Conservation (phyloP, 192 early-diverging fungal species). For the Coemansia sp. region DNA sequence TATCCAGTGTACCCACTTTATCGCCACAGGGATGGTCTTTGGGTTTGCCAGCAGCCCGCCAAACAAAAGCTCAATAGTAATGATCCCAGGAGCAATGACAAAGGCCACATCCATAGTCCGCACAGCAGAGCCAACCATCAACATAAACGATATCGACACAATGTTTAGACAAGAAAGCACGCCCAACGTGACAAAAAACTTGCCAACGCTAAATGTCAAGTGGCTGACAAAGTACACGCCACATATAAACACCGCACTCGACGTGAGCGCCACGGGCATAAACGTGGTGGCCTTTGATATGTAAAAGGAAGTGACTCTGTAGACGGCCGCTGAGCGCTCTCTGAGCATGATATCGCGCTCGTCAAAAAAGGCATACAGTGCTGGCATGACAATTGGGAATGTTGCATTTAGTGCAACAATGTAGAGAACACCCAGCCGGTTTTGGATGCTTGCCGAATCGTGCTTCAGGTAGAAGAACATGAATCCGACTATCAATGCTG, state of each 20-base stretch:
- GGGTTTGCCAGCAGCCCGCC: constrained; percentile 51
- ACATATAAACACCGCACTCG: constrained; percentile 29
- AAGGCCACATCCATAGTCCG: constrained; percentile 38
- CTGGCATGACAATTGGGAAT: constrained; percentile 61
- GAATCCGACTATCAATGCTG: constrained; percentile 55
- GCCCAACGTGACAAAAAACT: constrained; percentile 41
- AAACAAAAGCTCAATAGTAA: constrained; percentile 48
- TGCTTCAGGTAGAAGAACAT: constrained; percentile 56
- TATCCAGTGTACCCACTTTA: constrained; percentile 53
- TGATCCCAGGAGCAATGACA: constrained; percentile 39
- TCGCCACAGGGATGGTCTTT: constrained; percentile 35
- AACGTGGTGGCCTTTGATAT: constrained; percentile 61
- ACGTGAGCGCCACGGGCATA: constrained; percentile 37
- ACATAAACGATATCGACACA: constrained; percentile 42
- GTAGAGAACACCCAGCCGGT: constrained; percentile 49
- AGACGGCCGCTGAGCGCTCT: constrained; percentile 62
- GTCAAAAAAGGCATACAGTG: constrained; percentile 31
- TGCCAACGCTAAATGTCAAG: constrained; percentile 24
- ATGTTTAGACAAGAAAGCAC: constrained; percentile 40
- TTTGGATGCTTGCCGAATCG: constrained; percentile 48
- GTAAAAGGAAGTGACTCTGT: constrained; percentile 60
- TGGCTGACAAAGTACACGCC: constrained; percentile 49
- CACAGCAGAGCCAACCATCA: constrained; percentile 46
- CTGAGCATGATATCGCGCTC: constrained; percentile 59
- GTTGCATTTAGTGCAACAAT: constrained; percentile 54